Conservation (phyloP, 495 filamentous ascomycete genomes). For the Daldinia childiae region DNA sequence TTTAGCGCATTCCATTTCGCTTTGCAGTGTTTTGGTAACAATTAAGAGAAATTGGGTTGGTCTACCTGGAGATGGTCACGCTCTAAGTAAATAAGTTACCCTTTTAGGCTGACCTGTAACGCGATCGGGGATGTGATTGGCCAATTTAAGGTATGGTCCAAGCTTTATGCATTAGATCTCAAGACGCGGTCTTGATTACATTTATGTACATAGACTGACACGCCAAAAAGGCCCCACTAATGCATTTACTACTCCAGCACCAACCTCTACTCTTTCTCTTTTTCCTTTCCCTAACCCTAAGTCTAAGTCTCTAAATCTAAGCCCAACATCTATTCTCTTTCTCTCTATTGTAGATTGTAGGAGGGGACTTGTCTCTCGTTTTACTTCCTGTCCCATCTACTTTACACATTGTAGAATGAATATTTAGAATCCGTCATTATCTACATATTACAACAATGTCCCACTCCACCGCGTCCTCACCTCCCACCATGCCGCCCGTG, state of each 20-base stretch:
- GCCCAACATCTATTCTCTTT: conserved; percentile 16
- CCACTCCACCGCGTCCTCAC: conserved; percentile 44
- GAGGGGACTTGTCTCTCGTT: conserved; percentile 42
- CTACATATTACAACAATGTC: conserved; percentile 33
- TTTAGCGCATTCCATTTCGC: conserved; percentile 26
- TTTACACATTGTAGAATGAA: conserved; percentile 42
- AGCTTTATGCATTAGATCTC: conserved; percentile 25
- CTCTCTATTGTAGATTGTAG: conserved; percentile 10
- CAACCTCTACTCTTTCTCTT: conserved; percentile 22
- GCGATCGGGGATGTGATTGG: conserved; percentile 42
- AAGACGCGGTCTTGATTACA: conserved; percentile 40
- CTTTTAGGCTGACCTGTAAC: conserved; percentile 35
- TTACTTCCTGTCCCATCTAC: conserved; percentile 27
- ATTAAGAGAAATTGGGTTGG: conserved; percentile 16
- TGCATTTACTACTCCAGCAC: conserved; percentile 19
- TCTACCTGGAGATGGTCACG: conserved; percentile 44
- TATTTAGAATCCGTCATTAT: conserved; percentile 26
- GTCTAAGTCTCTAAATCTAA: background rate
- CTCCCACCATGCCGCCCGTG: conserved; percentile 37
- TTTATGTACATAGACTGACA: conserved; percentile 19
- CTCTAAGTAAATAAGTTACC: conserved; percentile 50
- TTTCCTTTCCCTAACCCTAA: conserved; percentile 1
- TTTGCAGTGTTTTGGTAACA: conserved; percentile 31
- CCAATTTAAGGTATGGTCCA: conserved; percentile 25
- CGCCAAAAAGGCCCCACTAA: conserved; percentile 37